phyloP scores from a whole-genome alignment of 495 filamentous ascomycete species.

The Aspergillus sclerotioniger region DNA sequence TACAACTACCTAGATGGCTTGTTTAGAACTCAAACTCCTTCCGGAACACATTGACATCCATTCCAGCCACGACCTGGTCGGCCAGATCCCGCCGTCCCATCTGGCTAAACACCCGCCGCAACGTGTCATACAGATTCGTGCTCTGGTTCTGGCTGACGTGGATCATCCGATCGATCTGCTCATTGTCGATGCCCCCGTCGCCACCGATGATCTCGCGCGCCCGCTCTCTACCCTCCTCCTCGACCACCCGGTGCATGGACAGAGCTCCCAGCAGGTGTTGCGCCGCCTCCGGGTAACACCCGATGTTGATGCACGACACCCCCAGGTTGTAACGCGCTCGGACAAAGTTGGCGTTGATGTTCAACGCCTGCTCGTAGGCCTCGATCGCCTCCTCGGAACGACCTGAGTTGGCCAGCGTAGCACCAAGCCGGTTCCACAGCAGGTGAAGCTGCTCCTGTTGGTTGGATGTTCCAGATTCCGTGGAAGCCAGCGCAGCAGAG shows the following conservation, averaged over 20 bases:
- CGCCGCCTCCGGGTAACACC: conserved; percentile 87
- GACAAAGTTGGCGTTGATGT: conserved; percentile 90
- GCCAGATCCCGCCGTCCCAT: conserved; percentile 88
- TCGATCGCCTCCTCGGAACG: conserved; percentile 93
- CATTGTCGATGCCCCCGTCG: conserved; percentile 57
- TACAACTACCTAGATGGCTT: no score
- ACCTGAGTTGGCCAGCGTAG: conserved; percentile 91
- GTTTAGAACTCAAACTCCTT: conserved; percentile 73
- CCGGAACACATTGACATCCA: conserved; percentile 89
- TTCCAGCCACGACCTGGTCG: conserved; percentile 79
- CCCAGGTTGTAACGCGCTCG: conserved; percentile 96
- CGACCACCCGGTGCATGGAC: conserved; percentile 94
- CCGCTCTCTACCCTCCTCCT: conserved; percentile 77
- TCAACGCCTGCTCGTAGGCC: conserved; percentile 89
- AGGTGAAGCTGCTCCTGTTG: conserved; percentile 77
- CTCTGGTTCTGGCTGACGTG: conserved; percentile 80
- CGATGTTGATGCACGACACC: conserved; percentile 96
- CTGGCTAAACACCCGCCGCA: conserved; percentile 87
- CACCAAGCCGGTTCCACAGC: conserved; percentile 96
- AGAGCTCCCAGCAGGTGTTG: conserved; percentile 91
- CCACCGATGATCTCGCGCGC: conserved; percentile 77
- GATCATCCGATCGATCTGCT: conserved; percentile 74
- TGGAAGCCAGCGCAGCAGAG: conserved; percentile 77
- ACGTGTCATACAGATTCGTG: conserved; percentile 92
- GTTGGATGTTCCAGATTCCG: conserved; percentile 75